Base-by-base conservation (phyloP, 108 stramenopile genomes). In the Conticribra guillardii region DNA sequence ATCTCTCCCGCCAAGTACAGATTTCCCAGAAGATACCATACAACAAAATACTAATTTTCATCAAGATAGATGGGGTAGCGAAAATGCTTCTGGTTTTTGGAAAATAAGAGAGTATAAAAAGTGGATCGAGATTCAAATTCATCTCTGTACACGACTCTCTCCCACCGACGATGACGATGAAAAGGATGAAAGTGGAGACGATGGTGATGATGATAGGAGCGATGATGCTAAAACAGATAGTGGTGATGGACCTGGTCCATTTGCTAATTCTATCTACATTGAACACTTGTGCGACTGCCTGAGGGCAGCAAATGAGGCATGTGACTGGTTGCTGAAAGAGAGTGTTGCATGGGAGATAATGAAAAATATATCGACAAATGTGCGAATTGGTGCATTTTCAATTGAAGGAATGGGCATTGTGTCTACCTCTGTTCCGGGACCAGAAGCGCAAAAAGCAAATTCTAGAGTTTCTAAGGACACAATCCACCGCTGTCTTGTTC, bases 121-220 rank as follows among this genome's bases (percentile, higher is more conserved):
- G 56, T 46, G 75, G 23, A 37, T 89, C 27, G 60, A 58, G 24
- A 37, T 70, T 19, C 91, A 92, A 62, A 68, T 85, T 16, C 69
- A 81, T 58, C 85, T 92, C 47, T 78, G 87, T 32, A 62, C 74
- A 9, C 76, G 69, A n/a, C 76, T 92, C n/a, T n/a, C n/a, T n/a
- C n/a, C n/a, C n/a, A n/a, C n/a, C n/a, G n/a, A 81, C 34, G 57
- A 51, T 44, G 74, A 62, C 22, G 79, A 5, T 41, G 8, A 41
- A 41, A 11, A 41, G 50, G 23, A 32, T 27, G 16, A 53, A 16
- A 22, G 1, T 26, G 48, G 16, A 8, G 34, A 59, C 34, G 57
- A 67, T 0, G 54, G 67, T 21, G 66, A 65, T 32, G 60, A 65
- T 16, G 9, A 4, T 18, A 41, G 56, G 17, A 41, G 53, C 3